Evolutionary conservation across 441 rosid species (phyloP), one percentile per base, ranked within the genome.

Genomic region (Hypseocharis bilobata): DNA sequence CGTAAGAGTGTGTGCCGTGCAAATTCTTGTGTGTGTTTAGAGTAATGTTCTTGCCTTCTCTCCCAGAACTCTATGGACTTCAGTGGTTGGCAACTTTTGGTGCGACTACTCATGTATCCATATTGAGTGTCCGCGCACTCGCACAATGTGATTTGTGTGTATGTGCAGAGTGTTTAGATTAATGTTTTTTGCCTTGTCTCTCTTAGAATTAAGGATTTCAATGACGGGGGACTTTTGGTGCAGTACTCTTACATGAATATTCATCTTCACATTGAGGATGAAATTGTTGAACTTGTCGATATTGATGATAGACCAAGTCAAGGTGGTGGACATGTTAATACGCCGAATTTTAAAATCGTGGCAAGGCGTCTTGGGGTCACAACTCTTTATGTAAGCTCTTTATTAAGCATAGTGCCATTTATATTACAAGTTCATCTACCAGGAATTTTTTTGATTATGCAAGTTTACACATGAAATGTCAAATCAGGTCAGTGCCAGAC

Each of bases 311-410:
- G 66, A 66, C 67, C 85, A 68, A 74, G 66, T 73, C 69, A 68
- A 69, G 78, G 69, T 67, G 78, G 74, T 74, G 84, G 80, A 69
- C 67, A 69, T 81, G 64, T 85, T 66, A 64, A 58, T 55, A 60
- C 77, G 47, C 73, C 84, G 51, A 78, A 76, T 62, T 90, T 87
- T 66, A 83, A 78, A 76, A 80, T 93, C 60, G 72, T 76, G 58
- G 98, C 85, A 55, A 88, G 82, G 80, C 77, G 74, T 71, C 84
- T 90, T 32, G 98, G 98, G 64, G 67, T 88, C 67, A 90, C 98
- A 55, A 84, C 82, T 71, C 84, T 93, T 68, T 80, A 82, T 81
- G 98, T 93, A 77, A 67, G 95, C 80, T 71, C 61, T 38, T 73
- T 65, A 67, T 65, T 68, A 70, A 47, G 60, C 27, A 58, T 28